Conservation (phyloP, 345 rosid genomes). For the Capsella bursapastoris region DNA sequence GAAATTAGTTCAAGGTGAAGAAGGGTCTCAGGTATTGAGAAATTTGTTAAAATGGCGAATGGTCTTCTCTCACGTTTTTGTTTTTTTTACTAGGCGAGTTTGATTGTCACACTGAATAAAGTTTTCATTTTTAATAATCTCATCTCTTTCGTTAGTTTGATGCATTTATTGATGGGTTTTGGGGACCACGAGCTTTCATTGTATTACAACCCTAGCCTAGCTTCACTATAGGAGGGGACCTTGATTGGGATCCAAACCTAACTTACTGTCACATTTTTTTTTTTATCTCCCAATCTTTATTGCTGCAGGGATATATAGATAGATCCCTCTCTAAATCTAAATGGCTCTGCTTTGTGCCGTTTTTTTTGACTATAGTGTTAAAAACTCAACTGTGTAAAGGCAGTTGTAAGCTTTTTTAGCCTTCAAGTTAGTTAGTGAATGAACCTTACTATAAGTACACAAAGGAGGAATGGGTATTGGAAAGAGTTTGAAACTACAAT, state of each 20-base stretch:
- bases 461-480: slow-evolving; percentile 27
- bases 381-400: neutral
- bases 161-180: slow-evolving; percentile 5
- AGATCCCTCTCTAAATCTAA: neutral
- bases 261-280: slow-evolving; percentile 30
- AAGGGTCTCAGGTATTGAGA: neutral
- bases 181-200: slow-evolving; percentile 36
- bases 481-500: neutral
- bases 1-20: neutral
- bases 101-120: slow-evolving; percentile 5
- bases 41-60: slow-evolving; percentile 13
- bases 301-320: neutral
- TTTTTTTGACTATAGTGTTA: slow-evolving; percentile 5
- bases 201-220: neutral
- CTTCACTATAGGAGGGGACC: slow-evolving; percentile 22
- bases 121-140: neutral
- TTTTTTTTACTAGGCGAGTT: neutral
- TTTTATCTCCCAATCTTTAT: neutral
- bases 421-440: slow-evolving; percentile 19
- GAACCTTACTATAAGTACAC: slow-evolving; percentile 22
- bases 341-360: slow-evolving; percentile 16
- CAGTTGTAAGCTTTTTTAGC: neutral
- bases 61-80: neutral
- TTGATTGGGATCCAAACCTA: slow-evolving; percentile 44
- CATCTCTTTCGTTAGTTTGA: neutral